Evolutionary conservation across 768 basidiomycete species (phyloP).

Genomic region (Boletus patriciae): DNA sequence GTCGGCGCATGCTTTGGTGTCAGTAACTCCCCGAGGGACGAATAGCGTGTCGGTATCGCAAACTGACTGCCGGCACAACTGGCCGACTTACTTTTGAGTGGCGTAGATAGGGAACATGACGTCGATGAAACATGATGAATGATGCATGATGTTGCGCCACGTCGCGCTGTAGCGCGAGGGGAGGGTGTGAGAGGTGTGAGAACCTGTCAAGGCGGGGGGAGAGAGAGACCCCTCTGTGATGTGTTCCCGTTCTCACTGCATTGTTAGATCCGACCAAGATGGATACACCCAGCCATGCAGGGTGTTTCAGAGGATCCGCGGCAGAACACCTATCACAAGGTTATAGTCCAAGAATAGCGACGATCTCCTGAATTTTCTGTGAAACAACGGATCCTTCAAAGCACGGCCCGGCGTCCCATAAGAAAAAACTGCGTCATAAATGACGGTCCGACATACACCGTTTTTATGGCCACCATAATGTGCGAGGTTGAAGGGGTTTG

Average conservation of each 20-base stretch:
- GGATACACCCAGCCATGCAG: too few species aligned
- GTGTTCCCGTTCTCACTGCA: background rate
- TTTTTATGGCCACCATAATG: background rate
- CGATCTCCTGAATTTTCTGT: background rate
- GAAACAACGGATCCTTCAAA: background rate
- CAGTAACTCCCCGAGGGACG: conserved; percentile 48
- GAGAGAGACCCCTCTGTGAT: background rate
- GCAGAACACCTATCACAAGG: background rate
- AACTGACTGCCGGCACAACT: background rate
- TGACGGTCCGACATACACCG: too few species aligned
- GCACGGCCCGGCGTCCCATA: background rate
- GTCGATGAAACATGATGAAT: conserved; percentile 39
- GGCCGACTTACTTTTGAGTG: conserved; percentile 55
- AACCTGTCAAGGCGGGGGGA: background rate
- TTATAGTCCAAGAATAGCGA: background rate
- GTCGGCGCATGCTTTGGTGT: conserved; percentile 51
- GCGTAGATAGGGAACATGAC: conserved; percentile 45
- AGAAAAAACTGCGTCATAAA: background rate
- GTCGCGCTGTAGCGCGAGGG: conserved; percentile 34
- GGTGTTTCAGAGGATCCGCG: background rate
- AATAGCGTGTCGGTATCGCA: background rate
- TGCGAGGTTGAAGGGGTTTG: background rate
- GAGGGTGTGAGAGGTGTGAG: too few species aligned
- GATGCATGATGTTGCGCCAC: conserved; percentile 61
- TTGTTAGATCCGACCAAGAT: background rate